Conservation (phyloP, 371 early-diverging fungal genomes). For the Encephalitozoon hellem region DNA sequence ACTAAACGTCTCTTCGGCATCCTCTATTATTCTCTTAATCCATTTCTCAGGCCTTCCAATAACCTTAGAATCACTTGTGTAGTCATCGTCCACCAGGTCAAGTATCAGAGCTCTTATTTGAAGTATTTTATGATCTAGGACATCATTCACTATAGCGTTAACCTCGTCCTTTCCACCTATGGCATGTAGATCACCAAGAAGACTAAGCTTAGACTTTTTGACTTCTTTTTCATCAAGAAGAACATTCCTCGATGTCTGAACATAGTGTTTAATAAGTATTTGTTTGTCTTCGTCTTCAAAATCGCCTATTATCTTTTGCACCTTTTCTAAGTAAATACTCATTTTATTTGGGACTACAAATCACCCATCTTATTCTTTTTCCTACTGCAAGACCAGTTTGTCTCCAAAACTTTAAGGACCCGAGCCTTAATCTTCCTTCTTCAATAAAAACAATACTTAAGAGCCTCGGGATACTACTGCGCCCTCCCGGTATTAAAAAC, state of each 20-base stretch:
- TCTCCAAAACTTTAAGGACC: neutral
- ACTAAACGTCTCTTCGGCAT: conserved; percentile 29
- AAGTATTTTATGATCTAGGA: conserved; percentile 29
- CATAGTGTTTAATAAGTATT: conserved; percentile 5
- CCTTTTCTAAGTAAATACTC: conserved; percentile 15
- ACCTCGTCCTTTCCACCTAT: neutral
- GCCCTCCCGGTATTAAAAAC: neutral
- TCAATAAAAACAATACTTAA: neutral
- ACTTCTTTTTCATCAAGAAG: conserved; percentile 15
- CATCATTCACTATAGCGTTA: neutral
- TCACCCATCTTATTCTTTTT: neutral
- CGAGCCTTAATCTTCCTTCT: neutral
- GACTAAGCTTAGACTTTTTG: conserved; percentile 14
- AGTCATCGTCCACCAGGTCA: conserved; percentile 39
- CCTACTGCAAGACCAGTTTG: neutral
- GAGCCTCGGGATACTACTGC: no score
- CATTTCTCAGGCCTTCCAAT: conserved; percentile 49
- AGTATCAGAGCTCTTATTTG: conserved; percentile 38
- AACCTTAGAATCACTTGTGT: conserved; percentile 20
- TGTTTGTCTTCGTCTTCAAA: conserved; percentile 30
- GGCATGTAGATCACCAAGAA: conserved; percentile 9
- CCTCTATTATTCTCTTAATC: conserved; percentile 22
- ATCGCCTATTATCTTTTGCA: conserved; percentile 18
- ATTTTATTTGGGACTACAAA: neutral
- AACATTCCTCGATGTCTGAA: neutral